A percentile compares a stretch with the other conserved stretches of the same genome.
These are phyloP conservation scores for Geranium rotundifolium DNA, from an alignment of 345 rosid genomes.

Conservation along the genomic window DNA sequence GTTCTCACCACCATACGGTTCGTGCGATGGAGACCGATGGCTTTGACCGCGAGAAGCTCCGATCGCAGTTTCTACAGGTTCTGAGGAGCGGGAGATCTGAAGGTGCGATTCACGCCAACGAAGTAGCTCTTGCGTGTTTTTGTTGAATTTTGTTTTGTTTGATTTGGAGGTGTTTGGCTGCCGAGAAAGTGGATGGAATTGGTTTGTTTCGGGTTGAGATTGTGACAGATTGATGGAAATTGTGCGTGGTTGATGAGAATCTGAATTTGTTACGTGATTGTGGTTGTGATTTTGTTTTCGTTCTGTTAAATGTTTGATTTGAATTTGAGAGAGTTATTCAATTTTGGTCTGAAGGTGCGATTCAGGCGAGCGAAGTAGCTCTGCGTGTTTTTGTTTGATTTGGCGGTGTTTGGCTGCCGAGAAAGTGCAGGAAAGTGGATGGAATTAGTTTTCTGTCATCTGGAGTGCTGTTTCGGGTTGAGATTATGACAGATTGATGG, in stretches of 20 bases:
- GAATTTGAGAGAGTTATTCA: too few relatives aligned
- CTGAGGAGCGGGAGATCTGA: conserved; percentile 43
- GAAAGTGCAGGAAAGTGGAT: too few relatives aligned
- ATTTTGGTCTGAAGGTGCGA: conserved; percentile 45
- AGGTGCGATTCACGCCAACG: conserved; percentile 22
- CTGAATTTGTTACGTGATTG: too few relatives aligned
- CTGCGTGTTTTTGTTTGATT: too few relatives aligned
- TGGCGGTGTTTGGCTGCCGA: too few relatives aligned
- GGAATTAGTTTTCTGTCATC: too few relatives aligned
- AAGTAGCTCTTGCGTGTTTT: too few relatives aligned
- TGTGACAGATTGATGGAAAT: neutral
- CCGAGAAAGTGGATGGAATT: too few relatives aligned
- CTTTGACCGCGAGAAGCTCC: conserved; percentile 18
- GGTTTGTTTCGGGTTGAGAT: too few relatives aligned
- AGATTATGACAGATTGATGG: neutral
- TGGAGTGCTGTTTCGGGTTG: too few relatives aligned
- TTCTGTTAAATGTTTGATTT: neutral
- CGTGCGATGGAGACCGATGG: neutral
- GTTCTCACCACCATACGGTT: neutral
- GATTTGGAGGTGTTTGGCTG: too few relatives aligned
- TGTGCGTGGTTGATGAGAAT: neutral
- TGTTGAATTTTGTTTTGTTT: neutral
- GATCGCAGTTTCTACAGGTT: conserved; percentile 41
- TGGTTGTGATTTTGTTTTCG: neutral
- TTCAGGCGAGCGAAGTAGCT: neutral